These are phyloP conservation scores for Lepiota subincarnata DNA, from an alignment of 768 basidiomycete species.

Conservation along the genomic window DNA sequence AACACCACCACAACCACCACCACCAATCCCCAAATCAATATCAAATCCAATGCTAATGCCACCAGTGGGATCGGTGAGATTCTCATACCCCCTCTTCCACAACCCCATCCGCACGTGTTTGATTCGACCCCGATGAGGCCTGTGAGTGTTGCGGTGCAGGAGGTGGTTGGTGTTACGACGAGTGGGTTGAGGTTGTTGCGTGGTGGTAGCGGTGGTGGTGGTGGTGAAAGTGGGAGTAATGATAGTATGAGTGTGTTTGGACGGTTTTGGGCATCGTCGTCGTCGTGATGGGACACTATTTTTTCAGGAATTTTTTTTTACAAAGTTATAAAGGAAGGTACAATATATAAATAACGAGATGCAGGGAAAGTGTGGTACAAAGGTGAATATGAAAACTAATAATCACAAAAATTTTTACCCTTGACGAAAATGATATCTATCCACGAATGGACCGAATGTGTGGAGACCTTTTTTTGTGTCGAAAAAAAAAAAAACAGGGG, in stretches of 20 bases:
- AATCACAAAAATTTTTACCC: too few relatives aligned
- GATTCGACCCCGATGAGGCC: constrained; percentile 73
- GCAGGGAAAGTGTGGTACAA: too few relatives aligned
- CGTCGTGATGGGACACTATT: too few relatives aligned
- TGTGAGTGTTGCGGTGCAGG: constrained; percentile 70
- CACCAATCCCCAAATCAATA: background rate
- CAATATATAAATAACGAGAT: too few relatives aligned
- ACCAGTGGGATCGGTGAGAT: background rate
- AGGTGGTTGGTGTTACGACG: constrained; percentile 39
- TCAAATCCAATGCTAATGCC: background rate
- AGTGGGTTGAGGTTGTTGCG: constrained; percentile 2
- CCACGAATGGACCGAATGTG: too few relatives aligned
- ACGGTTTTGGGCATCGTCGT: background rate
- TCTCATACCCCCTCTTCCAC: constrained; percentile 35
- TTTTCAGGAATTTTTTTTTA: background rate
- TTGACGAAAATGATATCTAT: too few relatives aligned
- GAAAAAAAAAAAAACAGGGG: too few relatives aligned
- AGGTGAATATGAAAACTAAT: too few relatives aligned
- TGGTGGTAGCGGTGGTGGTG: background rate
- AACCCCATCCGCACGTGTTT: constrained; percentile 77
- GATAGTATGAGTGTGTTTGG: constrained; percentile 1
- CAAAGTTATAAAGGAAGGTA: too few relatives aligned
- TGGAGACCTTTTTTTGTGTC: too few relatives aligned
- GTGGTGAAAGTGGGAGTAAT: too few relatives aligned
- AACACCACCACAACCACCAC: background rate